A percentile compares a stretch with the other conserved stretches of the same genome.
Conservation (phyloP, 1,284 basidiomycete species). For the Vanrija sp. region DNA sequence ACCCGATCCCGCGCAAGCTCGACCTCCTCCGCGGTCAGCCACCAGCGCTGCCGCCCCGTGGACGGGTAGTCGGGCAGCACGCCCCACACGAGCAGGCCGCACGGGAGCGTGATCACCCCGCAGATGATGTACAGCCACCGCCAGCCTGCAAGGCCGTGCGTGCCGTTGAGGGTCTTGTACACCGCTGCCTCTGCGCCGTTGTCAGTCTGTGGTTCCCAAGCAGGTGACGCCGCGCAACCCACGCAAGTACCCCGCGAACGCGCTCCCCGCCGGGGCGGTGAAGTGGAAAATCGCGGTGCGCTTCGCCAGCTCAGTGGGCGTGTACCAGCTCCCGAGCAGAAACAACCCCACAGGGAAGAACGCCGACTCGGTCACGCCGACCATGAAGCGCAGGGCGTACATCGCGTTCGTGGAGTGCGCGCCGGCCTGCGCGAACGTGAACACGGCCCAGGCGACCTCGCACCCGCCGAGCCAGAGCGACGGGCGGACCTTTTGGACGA, state of each 20-base stretch:
- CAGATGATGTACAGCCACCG: constrained; percentile 35
- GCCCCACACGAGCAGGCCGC: constrained; percentile 30
- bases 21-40: constrained; percentile 44
- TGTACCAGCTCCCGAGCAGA: constrained; percentile 20
- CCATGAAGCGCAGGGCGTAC: constrained; percentile 25
- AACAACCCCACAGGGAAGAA: constrained; percentile 26
- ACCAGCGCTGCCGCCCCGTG: constrained; percentile 40
- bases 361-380: constrained; percentile 26
- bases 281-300: constrained; percentile 38
- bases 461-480: constrained; percentile 26
- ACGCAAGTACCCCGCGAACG: constrained; percentile 46
- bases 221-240: too few species aligned
- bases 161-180: constrained; percentile 38
- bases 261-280: constrained; percentile 46
- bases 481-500: constrained; percentile 4
- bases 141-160: constrained; percentile 44
- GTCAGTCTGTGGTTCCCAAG: too few species aligned
- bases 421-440: constrained; percentile 17
- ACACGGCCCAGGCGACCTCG: constrained; percentile 23
- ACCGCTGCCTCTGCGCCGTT: constrained; percentile 33
- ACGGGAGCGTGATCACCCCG: too few species aligned
- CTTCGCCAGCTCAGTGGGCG: background rate
- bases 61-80: constrained; percentile 45
- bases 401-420: constrained; percentile 13
- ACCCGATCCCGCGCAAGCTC: constrained; percentile 16